Conservation (phyloP, 441 rosid genomes). For the Aleurites moluccanus region DNA sequence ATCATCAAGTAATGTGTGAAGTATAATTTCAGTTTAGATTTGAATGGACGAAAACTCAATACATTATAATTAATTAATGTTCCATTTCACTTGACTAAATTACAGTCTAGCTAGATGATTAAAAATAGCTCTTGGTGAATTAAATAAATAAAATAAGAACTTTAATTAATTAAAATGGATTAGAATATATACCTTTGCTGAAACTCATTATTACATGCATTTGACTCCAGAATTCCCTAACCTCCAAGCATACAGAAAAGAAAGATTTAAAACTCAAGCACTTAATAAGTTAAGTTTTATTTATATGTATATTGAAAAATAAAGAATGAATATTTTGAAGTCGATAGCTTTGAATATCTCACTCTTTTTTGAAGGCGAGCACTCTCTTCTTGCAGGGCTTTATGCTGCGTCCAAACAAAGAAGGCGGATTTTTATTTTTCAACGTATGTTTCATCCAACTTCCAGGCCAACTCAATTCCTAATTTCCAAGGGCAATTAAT, state of each 20-base stretch:
- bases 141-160: neutral
- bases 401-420: conserved; percentile 33
- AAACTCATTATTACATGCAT: conserved; percentile 3
- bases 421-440: neutral
- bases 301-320: neutral
- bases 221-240: conserved; percentile 16
- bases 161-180: neutral
- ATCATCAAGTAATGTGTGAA: too few relatives aligned
- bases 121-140: neutral
- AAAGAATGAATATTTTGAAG: neutral
- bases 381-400: conserved; percentile 49
- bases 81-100: too few relatives aligned
- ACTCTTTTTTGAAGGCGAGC: conserved; percentile 46
- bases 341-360: conserved; percentile 18
- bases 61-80: too few relatives aligned
- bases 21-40: too few relatives aligned
- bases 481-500: neutral
- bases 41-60: too few relatives aligned
- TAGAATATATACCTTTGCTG: conserved; percentile 25
- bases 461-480: neutral
- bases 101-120: too few relatives aligned
- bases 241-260: neutral
- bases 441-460: neutral
- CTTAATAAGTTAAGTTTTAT: neutral
- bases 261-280: neutral